These are phyloP conservation scores for Fusarium sp. DNA, from an alignment of 2,329 filamentous ascomycete species.

Conservation along the genomic window DNA sequence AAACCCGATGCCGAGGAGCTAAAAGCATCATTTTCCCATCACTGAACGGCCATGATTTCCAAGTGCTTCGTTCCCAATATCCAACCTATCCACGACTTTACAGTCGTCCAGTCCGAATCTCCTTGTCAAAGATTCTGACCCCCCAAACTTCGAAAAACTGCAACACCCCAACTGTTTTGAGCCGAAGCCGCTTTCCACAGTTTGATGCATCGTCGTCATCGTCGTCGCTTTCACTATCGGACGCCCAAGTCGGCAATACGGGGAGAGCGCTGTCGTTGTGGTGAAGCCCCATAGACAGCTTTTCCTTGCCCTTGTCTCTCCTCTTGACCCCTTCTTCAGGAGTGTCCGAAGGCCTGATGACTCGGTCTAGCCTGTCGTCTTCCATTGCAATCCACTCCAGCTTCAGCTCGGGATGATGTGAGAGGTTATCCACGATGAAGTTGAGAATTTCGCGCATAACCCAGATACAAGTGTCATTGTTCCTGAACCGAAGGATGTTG, in stretches of 20 bases:
- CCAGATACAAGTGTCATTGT: slow-evolving; percentile 66
- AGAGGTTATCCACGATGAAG: slow-evolving; percentile 69
- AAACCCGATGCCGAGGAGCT: background rate
- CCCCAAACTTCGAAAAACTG: slow-evolving; percentile 56
- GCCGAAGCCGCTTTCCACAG: slow-evolving; percentile 47
- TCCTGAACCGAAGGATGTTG: slow-evolving; percentile 64
- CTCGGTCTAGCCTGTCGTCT: slow-evolving; percentile 59
- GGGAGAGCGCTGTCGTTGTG: slow-evolving; percentile 39
- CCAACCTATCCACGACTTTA: slow-evolving; percentile 16
- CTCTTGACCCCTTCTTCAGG: slow-evolving; percentile 44
- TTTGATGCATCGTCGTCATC: slow-evolving; percentile 45
- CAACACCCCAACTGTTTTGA: slow-evolving; percentile 50
- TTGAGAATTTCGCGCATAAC: slow-evolving; percentile 66
- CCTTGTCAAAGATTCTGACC: slow-evolving; percentile 68
- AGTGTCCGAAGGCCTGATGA: slow-evolving; percentile 55
- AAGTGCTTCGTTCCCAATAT: slow-evolving; percentile 4
- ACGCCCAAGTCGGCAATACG: slow-evolving; percentile 43
- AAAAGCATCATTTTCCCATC: slow-evolving; percentile 18
- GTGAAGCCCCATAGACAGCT: slow-evolving; percentile 30
- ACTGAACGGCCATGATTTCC: background rate
- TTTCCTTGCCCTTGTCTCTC: slow-evolving; percentile 50
- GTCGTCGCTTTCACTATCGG: slow-evolving; percentile 50
- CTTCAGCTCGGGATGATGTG: slow-evolving; percentile 64
- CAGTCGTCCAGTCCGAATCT: slow-evolving; percentile 55
- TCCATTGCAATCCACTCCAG: slow-evolving; percentile 69